These are phyloP conservation scores for Alternaria triticina DNA, from an alignment of 2,329 filamentous ascomycete genomes.

Conservation along the genomic window DNA sequence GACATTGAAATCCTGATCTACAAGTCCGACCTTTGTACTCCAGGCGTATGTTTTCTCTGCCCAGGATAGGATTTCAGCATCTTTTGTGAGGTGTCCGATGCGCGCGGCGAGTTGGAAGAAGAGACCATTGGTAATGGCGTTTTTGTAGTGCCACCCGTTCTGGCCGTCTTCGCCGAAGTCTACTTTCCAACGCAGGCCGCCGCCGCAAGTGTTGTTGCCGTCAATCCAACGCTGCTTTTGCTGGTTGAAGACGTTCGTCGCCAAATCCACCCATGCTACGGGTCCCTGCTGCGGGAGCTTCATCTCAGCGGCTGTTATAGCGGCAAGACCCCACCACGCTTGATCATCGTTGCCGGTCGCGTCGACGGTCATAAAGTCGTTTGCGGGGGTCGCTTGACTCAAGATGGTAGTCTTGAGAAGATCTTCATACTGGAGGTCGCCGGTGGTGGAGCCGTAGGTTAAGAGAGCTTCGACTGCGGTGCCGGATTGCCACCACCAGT, in stretches of 20 bases:
- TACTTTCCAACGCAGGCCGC: constrained; percentile 77
- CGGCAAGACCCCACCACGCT: constrained; percentile 73
- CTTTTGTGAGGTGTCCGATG: constrained; percentile 69
- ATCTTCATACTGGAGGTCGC: constrained; percentile 49
- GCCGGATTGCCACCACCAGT: constrained; percentile 44
- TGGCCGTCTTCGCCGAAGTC: constrained; percentile 64
- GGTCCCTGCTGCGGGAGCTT: constrained; percentile 61
- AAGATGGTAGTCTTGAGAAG: constrained; percentile 36
- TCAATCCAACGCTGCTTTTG: constrained; percentile 72
- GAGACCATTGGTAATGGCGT: constrained; percentile 76
- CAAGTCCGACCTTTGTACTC: constrained; percentile 55
- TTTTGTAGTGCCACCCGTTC: constrained; percentile 80
- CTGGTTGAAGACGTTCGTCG: constrained; percentile 73
- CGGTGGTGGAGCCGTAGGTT: constrained; percentile 52
- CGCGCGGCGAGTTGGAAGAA: constrained; percentile 82
- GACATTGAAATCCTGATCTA: constrained; percentile 56
- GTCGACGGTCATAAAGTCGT: constrained; percentile 50
- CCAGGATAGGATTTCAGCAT: constrained; percentile 62
- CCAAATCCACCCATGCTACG: constrained; percentile 66
- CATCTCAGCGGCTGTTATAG: constrained; percentile 70
- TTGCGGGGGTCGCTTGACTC: constrained; percentile 29
- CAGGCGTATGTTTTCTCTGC: constrained; percentile 68
- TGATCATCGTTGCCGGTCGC: constrained; percentile 72
- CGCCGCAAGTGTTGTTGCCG: constrained; percentile 63
- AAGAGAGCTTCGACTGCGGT: constrained; percentile 31